These are phyloP conservation scores for Talaromyces amestolkiae DNA, from an alignment of 2,329 filamentous ascomycete species.

Conservation along the genomic window DNA sequence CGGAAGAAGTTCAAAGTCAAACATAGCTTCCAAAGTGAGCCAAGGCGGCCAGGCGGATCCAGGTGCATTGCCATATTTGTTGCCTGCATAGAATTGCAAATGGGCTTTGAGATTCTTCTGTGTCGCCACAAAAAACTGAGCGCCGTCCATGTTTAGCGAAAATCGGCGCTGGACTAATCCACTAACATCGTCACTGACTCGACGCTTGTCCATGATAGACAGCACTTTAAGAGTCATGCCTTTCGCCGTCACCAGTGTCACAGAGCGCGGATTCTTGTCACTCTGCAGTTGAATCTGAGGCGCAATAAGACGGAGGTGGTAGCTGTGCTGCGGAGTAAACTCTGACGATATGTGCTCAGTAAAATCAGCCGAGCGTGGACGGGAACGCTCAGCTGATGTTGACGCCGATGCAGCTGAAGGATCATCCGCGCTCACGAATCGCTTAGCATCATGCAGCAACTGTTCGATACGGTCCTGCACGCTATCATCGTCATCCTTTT, in stretches of 20 bases:
- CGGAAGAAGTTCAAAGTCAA: conserved; percentile 87
- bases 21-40: conserved; percentile 98
- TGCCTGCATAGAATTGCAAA: conserved; percentile 90
- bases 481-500: conserved; percentile 61
- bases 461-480: conserved; percentile 84
- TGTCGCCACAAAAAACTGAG: conserved; percentile 96
- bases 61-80: conserved; percentile 79
- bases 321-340: conserved; percentile 87
- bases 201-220: conserved; percentile 95
- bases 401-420: conserved; percentile 35
- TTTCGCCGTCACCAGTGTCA: conserved; percentile 94
- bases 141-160: conserved; percentile 91
- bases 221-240: conserved; percentile 98
- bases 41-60: conserved; percentile 95
- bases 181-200: conserved; percentile 87
- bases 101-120: conserved; percentile 87
- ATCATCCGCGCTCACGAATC: conserved; percentile 74
- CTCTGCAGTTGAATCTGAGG: conserved; percentile 98
- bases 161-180: conserved; percentile 94
- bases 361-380: conserved; percentile 48
- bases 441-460: conserved; percentile 77
- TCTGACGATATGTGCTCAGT: conserved; percentile 78
- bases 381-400: conserved; percentile 35
- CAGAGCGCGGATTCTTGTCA: conserved; percentile 95
- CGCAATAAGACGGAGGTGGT: conserved; percentile 90